Conservation (phyloP, 371 early-diverging fungal species). For the Saksenaea oblongispora region DNA sequence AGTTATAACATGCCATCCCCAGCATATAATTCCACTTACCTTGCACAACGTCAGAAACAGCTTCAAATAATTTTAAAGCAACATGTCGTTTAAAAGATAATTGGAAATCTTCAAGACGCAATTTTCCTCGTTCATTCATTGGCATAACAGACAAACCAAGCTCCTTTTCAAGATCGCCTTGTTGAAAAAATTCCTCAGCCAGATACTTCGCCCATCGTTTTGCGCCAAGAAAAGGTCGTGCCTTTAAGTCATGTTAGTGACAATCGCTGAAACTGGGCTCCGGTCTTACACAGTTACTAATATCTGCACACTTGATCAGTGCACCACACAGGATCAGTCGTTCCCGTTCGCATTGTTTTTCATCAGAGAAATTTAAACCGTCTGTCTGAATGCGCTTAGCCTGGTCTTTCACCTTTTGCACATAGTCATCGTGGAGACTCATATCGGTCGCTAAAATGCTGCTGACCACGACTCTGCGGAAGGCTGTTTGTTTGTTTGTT, state of each 20-base stretch:
- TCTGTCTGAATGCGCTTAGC: conserved; percentile 40
- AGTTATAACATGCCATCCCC: conserved; percentile 28
- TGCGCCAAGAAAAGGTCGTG: conserved; percentile 63
- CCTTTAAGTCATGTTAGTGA: conserved; percentile 25
- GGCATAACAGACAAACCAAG: conserved; percentile 51
- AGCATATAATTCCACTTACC: conserved; percentile 24
- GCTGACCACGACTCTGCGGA: conserved; percentile 70
- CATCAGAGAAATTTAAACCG: conserved; percentile 23
- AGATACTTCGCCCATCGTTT: conserved; percentile 61
- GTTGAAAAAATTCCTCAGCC: conserved; percentile 64
- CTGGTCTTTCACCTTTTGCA: conserved; percentile 66
- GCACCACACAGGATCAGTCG: conserved; percentile 60
- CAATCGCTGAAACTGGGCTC: not conserved
- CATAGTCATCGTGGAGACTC: conserved; percentile 81
- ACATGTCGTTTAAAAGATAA: conserved; percentile 37
- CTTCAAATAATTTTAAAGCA: conserved; percentile 42
- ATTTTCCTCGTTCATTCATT: conserved; percentile 42
- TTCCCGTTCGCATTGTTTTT: conserved; percentile 25
- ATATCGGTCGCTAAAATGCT: conserved; percentile 86
- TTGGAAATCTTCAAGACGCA: conserved; percentile 42
- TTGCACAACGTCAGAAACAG: conserved; percentile 25
- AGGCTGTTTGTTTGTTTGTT: conserved; percentile 38
- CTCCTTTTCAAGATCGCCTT: conserved; percentile 71
- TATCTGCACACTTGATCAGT: conserved; percentile 86
- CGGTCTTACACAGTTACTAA: conserved; percentile 70